Conservation (phyloP, 768 basidiomycete species). For the Boletus subcaerulescens region DNA sequence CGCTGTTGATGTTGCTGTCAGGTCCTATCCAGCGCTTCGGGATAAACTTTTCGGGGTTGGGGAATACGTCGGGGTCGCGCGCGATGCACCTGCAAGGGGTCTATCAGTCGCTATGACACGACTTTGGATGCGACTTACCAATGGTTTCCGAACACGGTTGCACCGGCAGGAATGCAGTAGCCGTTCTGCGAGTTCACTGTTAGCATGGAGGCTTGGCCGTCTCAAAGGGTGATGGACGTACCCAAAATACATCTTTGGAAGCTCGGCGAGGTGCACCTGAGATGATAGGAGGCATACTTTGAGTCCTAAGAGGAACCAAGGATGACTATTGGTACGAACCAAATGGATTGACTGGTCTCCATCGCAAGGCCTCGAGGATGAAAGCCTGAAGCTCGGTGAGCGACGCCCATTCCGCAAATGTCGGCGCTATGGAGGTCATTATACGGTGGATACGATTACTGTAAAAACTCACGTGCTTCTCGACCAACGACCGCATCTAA, state of each 20-base stretch:
- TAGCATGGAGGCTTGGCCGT: no score
- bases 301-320: background rate
- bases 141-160: conserved; percentile 32
- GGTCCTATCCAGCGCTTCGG: conserved; percentile 52
- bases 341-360: conserved; percentile 36
- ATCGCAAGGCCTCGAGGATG: conserved; percentile 37
- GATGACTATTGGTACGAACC: conserved; percentile 15
- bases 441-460: background rate
- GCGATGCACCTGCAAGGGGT: conserved; percentile 17
- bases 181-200: conserved; percentile 27
- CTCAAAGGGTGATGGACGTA: background rate
- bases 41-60: conserved; percentile 46
- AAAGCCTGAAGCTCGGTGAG: conserved; percentile 39
- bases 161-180: conserved; percentile 33
- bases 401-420: conserved; percentile 32
- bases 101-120: background rate
- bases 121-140: conserved; percentile 17
- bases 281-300: no score
- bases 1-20: conserved; percentile 45
- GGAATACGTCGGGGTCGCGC: conserved; percentile 26
- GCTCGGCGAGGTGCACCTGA: conserved; percentile 24
- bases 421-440: conserved; percentile 31
- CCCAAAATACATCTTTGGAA: conserved; percentile 28
- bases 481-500: conserved; percentile 36
- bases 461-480: conserved; percentile 26